phyloP scores from a whole-genome alignment of 768 basidiomycete species.

The Auricularia heimuer region DNA sequence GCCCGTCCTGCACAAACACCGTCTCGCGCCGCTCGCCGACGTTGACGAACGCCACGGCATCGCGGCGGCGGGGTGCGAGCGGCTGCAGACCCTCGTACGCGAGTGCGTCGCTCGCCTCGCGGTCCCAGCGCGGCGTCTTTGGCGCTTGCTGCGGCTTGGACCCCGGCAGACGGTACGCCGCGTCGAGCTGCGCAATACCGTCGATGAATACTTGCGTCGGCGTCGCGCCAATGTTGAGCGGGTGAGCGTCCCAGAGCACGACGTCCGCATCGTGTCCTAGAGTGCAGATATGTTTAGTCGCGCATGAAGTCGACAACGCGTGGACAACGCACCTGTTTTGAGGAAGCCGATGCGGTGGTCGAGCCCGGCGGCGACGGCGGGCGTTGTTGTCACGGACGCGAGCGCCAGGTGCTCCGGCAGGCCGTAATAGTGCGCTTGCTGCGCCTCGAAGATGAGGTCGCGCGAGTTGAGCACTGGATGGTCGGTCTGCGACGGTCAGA shows the following conservation, averaged over 20 bases:
- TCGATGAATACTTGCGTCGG: slow-evolving; percentile 78
- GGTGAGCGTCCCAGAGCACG: slow-evolving; percentile 76
- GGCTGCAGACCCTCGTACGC: slow-evolving; percentile 63
- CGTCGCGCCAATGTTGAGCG: slow-evolving; percentile 67
- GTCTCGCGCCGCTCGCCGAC: slow-evolving; percentile 27
- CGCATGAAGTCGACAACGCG: no score
- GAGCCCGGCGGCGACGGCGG: slow-evolving; percentile 67
- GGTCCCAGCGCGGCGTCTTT: slow-evolving; percentile 46
- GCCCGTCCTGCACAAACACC: slow-evolving; percentile 9
- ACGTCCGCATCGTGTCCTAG: slow-evolving; percentile 70
- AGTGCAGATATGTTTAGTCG: neutral
- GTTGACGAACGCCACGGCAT: slow-evolving; percentile 40
- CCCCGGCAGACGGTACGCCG: slow-evolving; percentile 22
- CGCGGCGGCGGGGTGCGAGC: slow-evolving; percentile 30
- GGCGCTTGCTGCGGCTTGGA: slow-evolving; percentile 50
- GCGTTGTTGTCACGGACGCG: slow-evolving; percentile 60
- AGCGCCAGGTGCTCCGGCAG: slow-evolving; percentile 61
- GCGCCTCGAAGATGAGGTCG: slow-evolving; percentile 73
- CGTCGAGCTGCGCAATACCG: slow-evolving; percentile 60
- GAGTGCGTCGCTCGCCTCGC: slow-evolving; percentile 48
- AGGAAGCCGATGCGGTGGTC: slow-evolving; percentile 77
- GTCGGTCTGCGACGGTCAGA: slow-evolving; percentile 31
- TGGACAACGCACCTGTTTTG: slow-evolving; percentile 35
- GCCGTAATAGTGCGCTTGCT: slow-evolving; percentile 75
- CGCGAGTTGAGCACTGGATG: slow-evolving; percentile 58